Evolutionary conservation across 176 grass and related monocot species (phyloP).

Genomic region (Leersia perrieri): DNA sequence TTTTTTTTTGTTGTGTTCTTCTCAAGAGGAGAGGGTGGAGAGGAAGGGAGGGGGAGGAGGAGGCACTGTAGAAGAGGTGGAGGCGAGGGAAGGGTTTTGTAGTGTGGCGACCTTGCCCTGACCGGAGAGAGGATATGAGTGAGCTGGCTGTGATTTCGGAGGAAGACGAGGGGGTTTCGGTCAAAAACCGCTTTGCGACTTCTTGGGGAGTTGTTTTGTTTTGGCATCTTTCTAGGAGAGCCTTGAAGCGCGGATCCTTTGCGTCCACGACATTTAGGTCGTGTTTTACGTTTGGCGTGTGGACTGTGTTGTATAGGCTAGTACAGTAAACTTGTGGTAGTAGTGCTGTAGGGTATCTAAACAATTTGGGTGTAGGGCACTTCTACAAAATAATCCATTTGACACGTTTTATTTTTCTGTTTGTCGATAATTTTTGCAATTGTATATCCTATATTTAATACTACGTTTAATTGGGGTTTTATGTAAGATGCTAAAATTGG

Average conservation of each 20-base stretch:
- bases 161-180: not conserved
- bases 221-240: conserved; percentile 39
- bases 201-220: conserved; percentile 32
- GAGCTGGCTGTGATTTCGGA: not conserved
- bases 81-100: conserved; percentile 58
- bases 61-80: conserved; percentile 35
- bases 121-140: not conserved
- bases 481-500: no score
- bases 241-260: conserved; percentile 41
- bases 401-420: not conserved
- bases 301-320: not conserved
- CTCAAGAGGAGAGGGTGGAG: conserved; percentile 28
- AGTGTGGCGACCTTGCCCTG: conserved; percentile 10
- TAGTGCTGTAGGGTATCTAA: not conserved
- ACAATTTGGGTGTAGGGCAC: not conserved
- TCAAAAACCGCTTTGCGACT: not conserved
- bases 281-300: conserved; percentile 21
- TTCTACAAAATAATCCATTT: not conserved
- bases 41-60: conserved; percentile 7
- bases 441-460: no score
- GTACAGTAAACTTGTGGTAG: not conserved
- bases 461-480: no score
- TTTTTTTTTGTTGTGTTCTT: conserved; percentile 38
- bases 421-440: not conserved
- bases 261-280: conserved; percentile 29